Evolutionary conservation across 2,329 filamentous ascomycete species (phyloP).

Genomic region (Fusarium denticulatum): DNA sequence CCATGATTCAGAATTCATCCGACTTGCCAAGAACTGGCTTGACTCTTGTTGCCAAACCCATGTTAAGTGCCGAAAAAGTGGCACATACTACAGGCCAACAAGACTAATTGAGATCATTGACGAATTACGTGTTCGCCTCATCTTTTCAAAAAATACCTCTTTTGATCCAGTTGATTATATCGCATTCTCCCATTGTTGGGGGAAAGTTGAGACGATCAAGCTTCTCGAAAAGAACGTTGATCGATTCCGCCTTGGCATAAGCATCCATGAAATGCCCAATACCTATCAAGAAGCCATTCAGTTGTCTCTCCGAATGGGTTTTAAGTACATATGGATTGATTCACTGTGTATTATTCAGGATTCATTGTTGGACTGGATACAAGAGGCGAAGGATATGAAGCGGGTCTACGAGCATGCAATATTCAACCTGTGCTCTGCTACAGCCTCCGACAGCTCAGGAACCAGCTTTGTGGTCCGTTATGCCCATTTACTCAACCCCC

Average conservation of each 20-base stretch:
- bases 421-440: background rate
- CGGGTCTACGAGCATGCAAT: background rate
- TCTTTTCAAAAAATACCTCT: rapidly evolving
- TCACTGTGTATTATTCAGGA: background rate
- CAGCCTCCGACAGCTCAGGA: background rate
- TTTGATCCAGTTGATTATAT: background rate
- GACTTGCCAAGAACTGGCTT: background rate
- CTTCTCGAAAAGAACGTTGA: background rate
- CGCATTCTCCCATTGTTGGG: background rate
- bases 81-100: background rate
- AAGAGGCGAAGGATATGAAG: background rate
- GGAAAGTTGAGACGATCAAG: background rate
- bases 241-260: background rate
- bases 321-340: background rate
- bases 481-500: rapidly evolving
- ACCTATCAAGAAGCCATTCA: background rate
- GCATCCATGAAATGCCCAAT: rapidly evolving
- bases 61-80: rapidly evolving
- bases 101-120: background rate
- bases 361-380: background rate
- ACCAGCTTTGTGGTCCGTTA: background rate
- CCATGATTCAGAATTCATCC: background rate
- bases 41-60: background rate
- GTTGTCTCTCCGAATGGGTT: rapidly evolving
- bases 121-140: background rate